Percentiles rank a stretch among this genome's conserved stretches.
Evolutionary conservation across 1,139 yeast genomes (phyloP).

Genomic region (Debaryomyces subglobosus): DNA sequence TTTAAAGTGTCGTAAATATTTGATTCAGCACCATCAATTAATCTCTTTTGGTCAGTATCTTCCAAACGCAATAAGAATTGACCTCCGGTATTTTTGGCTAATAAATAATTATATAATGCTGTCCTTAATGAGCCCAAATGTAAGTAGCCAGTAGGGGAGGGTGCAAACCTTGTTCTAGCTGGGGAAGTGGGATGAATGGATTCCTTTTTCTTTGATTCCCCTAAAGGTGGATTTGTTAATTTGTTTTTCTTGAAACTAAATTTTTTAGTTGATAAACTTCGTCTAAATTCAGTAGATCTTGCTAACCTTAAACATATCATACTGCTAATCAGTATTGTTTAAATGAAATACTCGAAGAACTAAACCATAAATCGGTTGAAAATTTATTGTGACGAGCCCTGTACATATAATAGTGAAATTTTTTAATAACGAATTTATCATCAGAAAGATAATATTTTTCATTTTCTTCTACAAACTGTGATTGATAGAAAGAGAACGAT

Average conservation of each 20-base stretch:
- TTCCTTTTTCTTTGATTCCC: slow-evolving; percentile 6
- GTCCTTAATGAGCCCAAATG: slow-evolving; percentile 94
- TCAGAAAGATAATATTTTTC: neutral
- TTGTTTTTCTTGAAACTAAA: slow-evolving; percentile 12
- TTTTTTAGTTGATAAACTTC: slow-evolving; percentile 11
- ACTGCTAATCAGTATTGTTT: neutral
- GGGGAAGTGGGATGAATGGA: slow-evolving; percentile 55
- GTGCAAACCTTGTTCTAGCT: slow-evolving; percentile 92
- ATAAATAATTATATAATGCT: slow-evolving; percentile 82
- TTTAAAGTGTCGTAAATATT: slow-evolving; percentile 72
- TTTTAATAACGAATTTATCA: neutral
- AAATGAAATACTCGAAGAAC: neutral
- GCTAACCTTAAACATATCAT: neutral
- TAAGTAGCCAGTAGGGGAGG: slow-evolving; percentile 93
- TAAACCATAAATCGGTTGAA: neutral
- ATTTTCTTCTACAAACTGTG: neutral
- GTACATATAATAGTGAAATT: slow-evolving; percentile 4
- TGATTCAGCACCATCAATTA: slow-evolving; percentile 80
- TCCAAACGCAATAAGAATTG: slow-evolving; percentile 80
- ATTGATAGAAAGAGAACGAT: neutral
- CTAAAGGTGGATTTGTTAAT: neutral
- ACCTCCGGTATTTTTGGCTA: slow-evolving; percentile 82
- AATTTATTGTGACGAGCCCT: slow-evolving; percentile 5
- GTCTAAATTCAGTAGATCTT: neutral
- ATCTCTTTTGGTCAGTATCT: slow-evolving; percentile 85